These are phyloP conservation scores for Wickerhamiella nectarea DNA, from an alignment of 805 yeast genomes.

Conservation along the genomic window DNA sequence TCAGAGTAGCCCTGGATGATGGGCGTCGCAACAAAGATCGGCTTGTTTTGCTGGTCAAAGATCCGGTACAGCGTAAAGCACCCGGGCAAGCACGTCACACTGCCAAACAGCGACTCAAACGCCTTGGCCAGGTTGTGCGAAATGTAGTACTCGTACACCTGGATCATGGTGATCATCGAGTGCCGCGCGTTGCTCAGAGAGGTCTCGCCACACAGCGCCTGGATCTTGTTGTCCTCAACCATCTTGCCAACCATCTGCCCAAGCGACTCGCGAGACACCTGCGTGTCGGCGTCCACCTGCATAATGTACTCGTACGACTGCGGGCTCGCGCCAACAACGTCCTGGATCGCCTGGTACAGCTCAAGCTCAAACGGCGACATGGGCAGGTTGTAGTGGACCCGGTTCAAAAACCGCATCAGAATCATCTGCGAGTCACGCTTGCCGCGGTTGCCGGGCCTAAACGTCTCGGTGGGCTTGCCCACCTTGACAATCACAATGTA, in stretches of 20 bases:
- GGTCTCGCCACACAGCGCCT: conserved; percentile 53
- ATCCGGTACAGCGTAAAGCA: conserved; percentile 48
- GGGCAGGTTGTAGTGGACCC: conserved; percentile 46
- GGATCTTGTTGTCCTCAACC: conserved; percentile 40
- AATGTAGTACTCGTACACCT: conserved; percentile 50
- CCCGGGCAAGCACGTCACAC: conserved; percentile 54
- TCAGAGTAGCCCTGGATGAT: conserved; percentile 43
- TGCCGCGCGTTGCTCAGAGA: conserved; percentile 39
- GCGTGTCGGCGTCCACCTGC: conserved; percentile 56
- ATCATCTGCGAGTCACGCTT: conserved; percentile 52
- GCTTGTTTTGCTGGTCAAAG: conserved; percentile 40
- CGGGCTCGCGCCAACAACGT: conserved; percentile 45
- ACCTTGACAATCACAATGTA: conserved; percentile 44
- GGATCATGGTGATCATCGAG: conserved; percentile 45
- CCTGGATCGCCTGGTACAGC: conserved; percentile 40
- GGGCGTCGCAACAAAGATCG: conserved; percentile 46
- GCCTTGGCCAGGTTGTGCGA: conserved; percentile 53
- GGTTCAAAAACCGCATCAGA: conserved; percentile 46
- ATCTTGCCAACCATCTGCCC: conserved; percentile 43
- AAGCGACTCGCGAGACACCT: conserved; percentile 40
- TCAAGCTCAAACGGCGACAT: conserved; percentile 47
- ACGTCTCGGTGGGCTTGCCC: conserved; percentile 46
- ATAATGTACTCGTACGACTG: conserved; percentile 40
- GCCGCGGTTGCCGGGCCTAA: conserved; percentile 50
- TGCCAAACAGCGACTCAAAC: conserved; percentile 47